Base-by-base conservation (phyloP, 2,329 filamentous ascomycete species). In the Talaromyces amestolkiae region DNA sequence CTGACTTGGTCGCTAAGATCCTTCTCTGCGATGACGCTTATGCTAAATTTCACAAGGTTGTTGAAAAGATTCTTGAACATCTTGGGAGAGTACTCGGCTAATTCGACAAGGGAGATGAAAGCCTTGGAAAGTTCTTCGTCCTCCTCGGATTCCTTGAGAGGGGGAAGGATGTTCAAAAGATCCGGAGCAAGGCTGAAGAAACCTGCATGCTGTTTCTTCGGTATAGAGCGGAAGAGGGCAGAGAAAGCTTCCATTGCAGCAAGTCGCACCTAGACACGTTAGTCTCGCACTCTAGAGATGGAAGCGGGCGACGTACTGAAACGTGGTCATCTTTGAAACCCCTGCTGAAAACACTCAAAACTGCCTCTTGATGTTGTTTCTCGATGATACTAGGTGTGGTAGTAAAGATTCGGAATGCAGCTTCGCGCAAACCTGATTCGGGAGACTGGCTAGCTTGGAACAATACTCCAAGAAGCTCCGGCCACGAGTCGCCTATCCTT, bases 41-140 rank as follows among this genome's bases (percentile, higher is more conserved):
- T 89, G 76, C 90, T 94, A 80, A 99, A 97, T 71, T 91, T 89
- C 61, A 98, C 94, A 3, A 99, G 85, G 73, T 92, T 93, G 74
- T 91, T 90, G 82, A 99, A 99, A n/a, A 96, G 84, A 22, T 86
- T 86, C 80, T 95, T 96, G 82, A 99, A 99, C 93, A 98, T 98
- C 80, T 95, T 96, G 24, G 94, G 93, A 24, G 92, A 91, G n/a
- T 90, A 86, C 79, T 98, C 95, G 45, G 95, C 95, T 64, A 99
- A 85, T 70, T 98, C 95, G 72, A 99, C 97, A 58, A 99, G 85
- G 27, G 94, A 90, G 64, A 97, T 83, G 49, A 99, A 87, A 24
- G 93, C 93, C 75, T 93, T 93, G 70, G 92, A 94, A 17, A 99
- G 87, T 69, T 96, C 89, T 15, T 97, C 94, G 13, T 92, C 95